phyloP scores from a whole-genome alignment of 495 filamentous ascomycete species.

The Neurospora sublineolata region DNA sequence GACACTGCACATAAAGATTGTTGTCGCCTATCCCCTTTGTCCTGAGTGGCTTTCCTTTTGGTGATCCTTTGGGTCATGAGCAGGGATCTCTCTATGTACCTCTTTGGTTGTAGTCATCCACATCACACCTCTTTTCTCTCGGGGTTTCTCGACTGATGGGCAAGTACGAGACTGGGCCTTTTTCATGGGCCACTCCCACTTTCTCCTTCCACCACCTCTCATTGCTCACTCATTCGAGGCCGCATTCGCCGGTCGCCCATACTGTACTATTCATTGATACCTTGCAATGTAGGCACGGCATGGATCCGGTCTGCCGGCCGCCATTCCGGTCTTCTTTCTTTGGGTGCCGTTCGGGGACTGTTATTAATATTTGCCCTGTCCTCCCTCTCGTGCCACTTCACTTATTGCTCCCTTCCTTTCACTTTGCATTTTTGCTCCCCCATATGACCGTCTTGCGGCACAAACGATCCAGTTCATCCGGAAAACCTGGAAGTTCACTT shows the following conservation, averaged over 20 bases:
- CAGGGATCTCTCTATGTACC: background rate
- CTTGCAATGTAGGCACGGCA: background rate
- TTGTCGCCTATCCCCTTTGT: background rate
- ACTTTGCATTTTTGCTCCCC: background rate
- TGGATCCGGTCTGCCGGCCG: background rate
- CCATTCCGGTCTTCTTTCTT: background rate
- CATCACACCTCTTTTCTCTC: background rate
- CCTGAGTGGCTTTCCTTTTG: background rate
- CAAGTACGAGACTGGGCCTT: background rate
- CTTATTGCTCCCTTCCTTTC: background rate
- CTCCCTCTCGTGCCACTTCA: background rate
- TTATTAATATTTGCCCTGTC: background rate
- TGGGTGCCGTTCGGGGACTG: background rate
- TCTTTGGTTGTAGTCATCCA: background rate
- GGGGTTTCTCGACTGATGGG: background rate
- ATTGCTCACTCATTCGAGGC: background rate
- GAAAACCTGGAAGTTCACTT: background rate
- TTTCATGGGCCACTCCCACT: background rate
- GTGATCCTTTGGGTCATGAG: background rate
- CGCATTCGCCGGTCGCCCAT: background rate
- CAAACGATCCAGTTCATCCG: background rate
- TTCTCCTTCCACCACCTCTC: background rate
- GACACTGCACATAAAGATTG: background rate
- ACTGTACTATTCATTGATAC: background rate
- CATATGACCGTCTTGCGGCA: background rate